These are phyloP conservation scores for Phytophthora sansomeana DNA, from an alignment of 352 stramenopile species.

Conservation along the genomic window DNA sequence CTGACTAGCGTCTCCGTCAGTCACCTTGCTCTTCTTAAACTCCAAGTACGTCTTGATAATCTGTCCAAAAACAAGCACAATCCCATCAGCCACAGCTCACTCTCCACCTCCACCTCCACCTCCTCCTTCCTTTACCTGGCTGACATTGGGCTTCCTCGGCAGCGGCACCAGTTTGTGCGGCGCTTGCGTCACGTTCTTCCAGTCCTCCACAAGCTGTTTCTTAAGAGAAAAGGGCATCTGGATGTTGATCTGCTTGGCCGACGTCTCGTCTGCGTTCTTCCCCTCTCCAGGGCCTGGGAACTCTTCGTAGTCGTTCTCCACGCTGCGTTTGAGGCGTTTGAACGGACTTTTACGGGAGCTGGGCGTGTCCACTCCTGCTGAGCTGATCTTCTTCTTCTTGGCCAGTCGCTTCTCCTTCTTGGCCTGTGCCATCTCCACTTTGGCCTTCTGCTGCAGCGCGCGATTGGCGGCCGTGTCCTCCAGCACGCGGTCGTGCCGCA, in stretches of 20 bases:
- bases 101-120: not conserved
- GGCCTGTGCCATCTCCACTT: constrained; percentile 46
- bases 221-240: constrained; percentile 93
- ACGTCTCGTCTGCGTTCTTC: not conserved
- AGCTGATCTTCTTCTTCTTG: constrained; percentile 77
- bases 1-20: constrained; percentile 54
- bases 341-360: constrained; percentile 73
- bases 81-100: not conserved
- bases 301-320: constrained; percentile 76
- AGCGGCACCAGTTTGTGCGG: constrained; percentile 83
- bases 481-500: constrained; percentile 74
- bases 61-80: constrained; percentile 7
- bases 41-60: constrained; percentile 86
- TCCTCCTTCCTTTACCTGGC: constrained; percentile 28
- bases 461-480: constrained; percentile 70
- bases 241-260: constrained; percentile 64
- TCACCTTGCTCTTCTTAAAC: constrained; percentile 77
- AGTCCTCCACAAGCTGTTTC: constrained; percentile 93
- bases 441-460: constrained; percentile 62
- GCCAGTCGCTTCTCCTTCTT: constrained; percentile 70
- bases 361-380: constrained; percentile 57
- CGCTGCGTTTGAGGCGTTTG: constrained; percentile 76
- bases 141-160: constrained; percentile 74
- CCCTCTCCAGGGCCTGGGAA: constrained; percentile 32
- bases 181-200: constrained; percentile 87